Evolutionary conservation across 1,139 yeast genomes (phyloP), one percentile per base, ranked within the genome.

Genomic region (Blastobotrys indianensis): DNA sequence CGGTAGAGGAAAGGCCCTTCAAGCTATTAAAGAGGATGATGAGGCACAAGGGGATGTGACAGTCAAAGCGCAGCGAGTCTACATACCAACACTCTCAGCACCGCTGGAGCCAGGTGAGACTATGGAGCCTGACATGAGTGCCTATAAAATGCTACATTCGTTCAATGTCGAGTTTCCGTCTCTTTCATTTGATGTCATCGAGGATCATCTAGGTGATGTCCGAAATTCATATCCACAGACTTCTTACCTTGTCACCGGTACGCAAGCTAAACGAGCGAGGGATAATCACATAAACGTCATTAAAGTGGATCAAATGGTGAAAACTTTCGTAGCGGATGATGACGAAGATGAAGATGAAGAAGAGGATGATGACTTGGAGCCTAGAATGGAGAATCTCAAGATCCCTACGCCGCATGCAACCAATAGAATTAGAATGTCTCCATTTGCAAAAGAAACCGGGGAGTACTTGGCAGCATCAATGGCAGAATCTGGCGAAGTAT

Each of bases 91-190:
- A 63, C 76, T 79, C 67, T 83, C 94, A 29, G 81, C 79, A 58
- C 96, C 96, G 4, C 73, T 92, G 54, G 97, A 96, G 1, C 95
- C 95, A 2, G 95, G 88, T 68, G 98, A 92, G 69, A 94, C 85
- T 8, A 74, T 92, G 63, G 97, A 92, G 68, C 96, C 98, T 1
- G 98, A 92, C 68, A 95, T 95, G 46, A 74, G 92, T 12, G 96
- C 92, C 3, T 92, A 94, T 64, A 95, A 92, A 60, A 90, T 92
- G 97, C 73, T 92, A 50, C 99, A 92, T 67, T 86, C 86, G 60
- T 86, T 92, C 52, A 86, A 85, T 63, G 72, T 92, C 64, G 95
- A 95, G 59, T 92, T 98, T 97, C 97, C 99, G 16, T 88, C 97
- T 68, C 72, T 92, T 61, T 86, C 97, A 1, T 74, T 94, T 52